A percentile compares a stretch with the other conserved stretches of the same genome.
Evolutionary conservation across 208 protist species (phyloP).

Genomic region (Pavlovales sp.): DNA sequence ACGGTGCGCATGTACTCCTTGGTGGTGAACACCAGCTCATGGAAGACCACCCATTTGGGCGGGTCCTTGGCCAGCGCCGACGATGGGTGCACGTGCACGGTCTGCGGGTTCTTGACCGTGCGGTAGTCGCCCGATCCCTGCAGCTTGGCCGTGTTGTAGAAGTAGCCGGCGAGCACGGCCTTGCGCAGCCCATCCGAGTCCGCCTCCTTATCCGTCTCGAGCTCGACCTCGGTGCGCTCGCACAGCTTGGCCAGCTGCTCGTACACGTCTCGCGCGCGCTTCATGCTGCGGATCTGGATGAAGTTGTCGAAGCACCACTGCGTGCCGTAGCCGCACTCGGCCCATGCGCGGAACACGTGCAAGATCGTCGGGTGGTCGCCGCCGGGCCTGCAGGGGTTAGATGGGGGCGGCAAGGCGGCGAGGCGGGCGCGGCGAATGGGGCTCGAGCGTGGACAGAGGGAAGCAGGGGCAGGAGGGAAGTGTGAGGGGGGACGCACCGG

Average conservation of each 20-base stretch:
- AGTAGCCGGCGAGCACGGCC: constrained; percentile 69
- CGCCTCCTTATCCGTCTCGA: constrained; percentile 59
- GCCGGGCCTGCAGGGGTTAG: constrained; percentile 37
- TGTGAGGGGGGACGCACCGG: no score
- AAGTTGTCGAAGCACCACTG: constrained; percentile 81
- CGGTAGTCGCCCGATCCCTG: constrained; percentile 67
- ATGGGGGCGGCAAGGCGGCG: no score
- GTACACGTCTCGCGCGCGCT: constrained; percentile 73
- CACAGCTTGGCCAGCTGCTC: constrained; percentile 74
- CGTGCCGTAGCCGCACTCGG: constrained; percentile 53
- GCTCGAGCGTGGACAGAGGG: no score
- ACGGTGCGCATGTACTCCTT: constrained; percentile 94
- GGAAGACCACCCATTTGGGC: constrained; percentile 93
- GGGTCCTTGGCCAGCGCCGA: constrained; percentile 61
- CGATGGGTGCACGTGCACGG: constrained; percentile 65
- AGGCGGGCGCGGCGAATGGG: no score
- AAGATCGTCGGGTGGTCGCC: constrained; percentile 83
- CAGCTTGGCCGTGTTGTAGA: constrained; percentile 76
- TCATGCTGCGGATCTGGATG: constrained; percentile 78
- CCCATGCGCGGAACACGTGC: constrained; percentile 70
- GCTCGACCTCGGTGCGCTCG: constrained; percentile 79
- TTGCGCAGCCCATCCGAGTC: constrained; percentile 64
- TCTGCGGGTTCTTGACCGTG: constrained; percentile 73
- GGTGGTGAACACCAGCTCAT: constrained; percentile 88
- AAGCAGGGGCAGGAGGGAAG: no score